Percentiles rank a stretch among this genome's conserved stretches.
Evolutionary conservation across 495 filamentous ascomycete genomes (phyloP).

Genomic region (Aspergillus haitiensis): DNA sequence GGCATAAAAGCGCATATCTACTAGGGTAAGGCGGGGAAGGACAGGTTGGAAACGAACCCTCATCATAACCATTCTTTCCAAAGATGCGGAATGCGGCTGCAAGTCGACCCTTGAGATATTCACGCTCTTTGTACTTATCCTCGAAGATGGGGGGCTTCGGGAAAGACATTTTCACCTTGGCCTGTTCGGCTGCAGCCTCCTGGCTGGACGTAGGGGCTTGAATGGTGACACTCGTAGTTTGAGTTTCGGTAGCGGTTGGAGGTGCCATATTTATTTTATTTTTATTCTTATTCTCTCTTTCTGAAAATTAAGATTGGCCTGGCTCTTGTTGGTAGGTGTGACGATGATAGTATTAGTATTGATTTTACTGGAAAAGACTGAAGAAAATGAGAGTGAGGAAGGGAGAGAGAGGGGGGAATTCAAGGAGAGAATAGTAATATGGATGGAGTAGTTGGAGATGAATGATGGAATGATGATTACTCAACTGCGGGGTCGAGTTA

Average conservation of each 20-base stretch:
- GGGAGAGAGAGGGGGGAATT: too few species aligned
- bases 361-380: too few species aligned
- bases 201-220: conserved; percentile 32
- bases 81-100: conserved; percentile 70
- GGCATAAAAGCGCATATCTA: too few species aligned
- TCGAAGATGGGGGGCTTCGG: conserved; percentile 56
- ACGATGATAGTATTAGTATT: too few species aligned
- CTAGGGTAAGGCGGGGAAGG: not conserved
- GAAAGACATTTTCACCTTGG: conserved; percentile 51
- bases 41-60: conserved; percentile 35
- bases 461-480: too few species aligned
- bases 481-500: too few species aligned
- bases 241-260: conserved; percentile 33
- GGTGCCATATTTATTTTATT: conserved; percentile 29
- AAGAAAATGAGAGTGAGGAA: too few species aligned
- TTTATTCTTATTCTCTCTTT: too few species aligned
- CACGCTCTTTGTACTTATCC: conserved; percentile 61
- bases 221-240: conserved; percentile 22
- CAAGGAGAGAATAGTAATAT: too few species aligned
- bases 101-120: conserved; percentile 65
- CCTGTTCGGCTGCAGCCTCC: conserved; percentile 27
- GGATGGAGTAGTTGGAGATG: too few species aligned
- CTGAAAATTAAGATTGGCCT: too few species aligned
- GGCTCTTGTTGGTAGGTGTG: too few species aligned
- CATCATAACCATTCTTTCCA: conserved; percentile 66